Conservation (phyloP, 768 basidiomycete genomes). For the Chalciporus sphaerocephalus region DNA sequence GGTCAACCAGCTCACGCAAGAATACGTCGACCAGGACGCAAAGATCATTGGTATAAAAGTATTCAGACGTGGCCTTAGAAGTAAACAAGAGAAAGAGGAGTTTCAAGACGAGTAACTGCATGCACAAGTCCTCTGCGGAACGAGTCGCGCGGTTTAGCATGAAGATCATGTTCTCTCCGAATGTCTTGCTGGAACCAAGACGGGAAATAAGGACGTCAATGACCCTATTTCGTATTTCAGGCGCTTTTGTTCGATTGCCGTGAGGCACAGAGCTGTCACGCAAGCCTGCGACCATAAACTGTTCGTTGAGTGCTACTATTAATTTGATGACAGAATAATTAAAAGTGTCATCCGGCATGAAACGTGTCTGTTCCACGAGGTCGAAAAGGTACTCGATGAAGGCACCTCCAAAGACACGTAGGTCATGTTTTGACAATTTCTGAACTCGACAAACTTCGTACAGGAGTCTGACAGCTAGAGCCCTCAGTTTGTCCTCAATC, state of each 20-base stretch:
- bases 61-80: slow-evolving; percentile 87
- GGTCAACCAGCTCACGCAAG: slow-evolving; percentile 84
- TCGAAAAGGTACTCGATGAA: slow-evolving; percentile 92
- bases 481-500: slow-evolving; percentile 79
- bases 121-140: slow-evolving; percentile 86
- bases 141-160: slow-evolving; percentile 93
- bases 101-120: slow-evolving; percentile 92
- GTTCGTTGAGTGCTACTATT: slow-evolving; percentile 92
- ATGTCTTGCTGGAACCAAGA: slow-evolving; percentile 83
- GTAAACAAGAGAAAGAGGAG: slow-evolving; percentile 93
- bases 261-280: slow-evolving; percentile 25
- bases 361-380: slow-evolving; percentile 86
- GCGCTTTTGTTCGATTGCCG: slow-evolving; percentile 25
- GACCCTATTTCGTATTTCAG: slow-evolving; percentile 68
- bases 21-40: slow-evolving; percentile 97
- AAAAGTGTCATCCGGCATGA: slow-evolving; percentile 85
- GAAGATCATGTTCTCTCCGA: slow-evolving; percentile 98
- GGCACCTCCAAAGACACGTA: slow-evolving; percentile 80
- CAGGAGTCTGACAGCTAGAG: slow-evolving; percentile 66
- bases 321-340: slow-evolving; percentile 96
- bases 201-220: slow-evolving; percentile 80
- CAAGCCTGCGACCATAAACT: slow-evolving; percentile 92
- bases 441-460: slow-evolving; percentile 95
- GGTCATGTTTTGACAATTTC: slow-evolving; percentile 69
- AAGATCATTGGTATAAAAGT: slow-evolving; percentile 97